Conservation (phyloP, 768 basidiomycete species). For the Mycena filopes region DNA sequence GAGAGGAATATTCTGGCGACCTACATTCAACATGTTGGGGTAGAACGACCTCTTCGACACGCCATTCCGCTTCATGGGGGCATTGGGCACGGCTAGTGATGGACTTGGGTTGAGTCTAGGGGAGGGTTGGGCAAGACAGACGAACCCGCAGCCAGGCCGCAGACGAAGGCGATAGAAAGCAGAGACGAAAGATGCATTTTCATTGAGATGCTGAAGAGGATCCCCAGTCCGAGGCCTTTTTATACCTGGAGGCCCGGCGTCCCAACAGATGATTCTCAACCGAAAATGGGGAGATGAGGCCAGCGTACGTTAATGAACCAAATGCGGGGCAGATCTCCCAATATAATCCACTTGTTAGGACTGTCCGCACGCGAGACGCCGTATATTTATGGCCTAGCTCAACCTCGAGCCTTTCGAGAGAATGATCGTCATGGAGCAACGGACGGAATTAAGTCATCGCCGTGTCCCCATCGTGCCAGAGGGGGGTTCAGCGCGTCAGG, state of each 20-base stretch:
- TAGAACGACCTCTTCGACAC: conserved; percentile 36
- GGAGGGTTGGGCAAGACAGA: background rate
- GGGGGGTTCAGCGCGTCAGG: background rate
- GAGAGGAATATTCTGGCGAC: background rate
- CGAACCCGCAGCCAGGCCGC: conserved; percentile 26
- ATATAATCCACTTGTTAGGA: background rate
- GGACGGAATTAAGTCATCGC: background rate
- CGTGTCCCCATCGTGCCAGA: conserved; percentile 6
- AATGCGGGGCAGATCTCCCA: background rate
- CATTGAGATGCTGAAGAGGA: background rate
- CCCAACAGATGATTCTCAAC: background rate
- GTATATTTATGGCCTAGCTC: background rate
- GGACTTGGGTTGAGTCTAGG: background rate
- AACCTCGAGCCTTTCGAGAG: background rate
- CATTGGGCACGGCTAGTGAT: conserved; percentile 31
- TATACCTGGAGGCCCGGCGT: conserved; percentile 6
- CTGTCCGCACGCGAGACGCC: background rate
- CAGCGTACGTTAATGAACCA: conserved; percentile 1
- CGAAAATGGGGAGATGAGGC: background rate
- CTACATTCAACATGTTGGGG: conserved; percentile 36
- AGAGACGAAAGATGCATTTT: conserved; percentile 20
- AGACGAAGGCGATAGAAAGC: conserved; percentile 20
- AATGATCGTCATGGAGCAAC: background rate
- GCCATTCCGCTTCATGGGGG: conserved; percentile 34
- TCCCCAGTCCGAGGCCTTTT: background rate